Percentiles rank a stretch among this genome's conserved stretches.
Evolutionary conservation across 2,329 filamentous ascomycete genomes (phyloP).

Genomic region (Pezicula carpinea): DNA sequence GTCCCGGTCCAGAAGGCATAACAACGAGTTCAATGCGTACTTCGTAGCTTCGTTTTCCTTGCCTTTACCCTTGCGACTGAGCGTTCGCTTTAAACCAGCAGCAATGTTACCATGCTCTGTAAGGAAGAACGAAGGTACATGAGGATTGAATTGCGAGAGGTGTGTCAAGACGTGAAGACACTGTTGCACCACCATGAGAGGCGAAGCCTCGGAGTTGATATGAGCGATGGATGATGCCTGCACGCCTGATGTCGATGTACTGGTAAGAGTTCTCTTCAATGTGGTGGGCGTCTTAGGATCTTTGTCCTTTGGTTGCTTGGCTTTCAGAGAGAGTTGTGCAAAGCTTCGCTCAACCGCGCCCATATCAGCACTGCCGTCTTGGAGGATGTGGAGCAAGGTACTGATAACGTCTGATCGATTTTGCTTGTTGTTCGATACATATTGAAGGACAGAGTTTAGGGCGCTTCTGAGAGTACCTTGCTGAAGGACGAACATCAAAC

Average conservation of each 20-base stretch:
- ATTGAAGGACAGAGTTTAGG: conserved; percentile 81
- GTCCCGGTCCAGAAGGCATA: conserved; percentile 85
- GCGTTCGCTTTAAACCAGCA: conserved; percentile 69
- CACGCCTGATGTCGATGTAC: conserved; percentile 38
- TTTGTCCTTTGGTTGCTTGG: conserved; percentile 67
- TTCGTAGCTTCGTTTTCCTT: conserved; percentile 81
- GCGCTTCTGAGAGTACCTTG: conserved; percentile 80
- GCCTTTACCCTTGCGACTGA: conserved; percentile 79
- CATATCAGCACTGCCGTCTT: conserved; percentile 91
- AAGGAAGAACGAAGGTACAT: conserved; percentile 87
- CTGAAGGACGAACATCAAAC: conserved; percentile 97
- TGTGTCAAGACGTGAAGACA: conserved; percentile 83
- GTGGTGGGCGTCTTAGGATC: conserved; percentile 74
- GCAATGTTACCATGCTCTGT: conserved; percentile 80
- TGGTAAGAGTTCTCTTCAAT: conserved; percentile 70
- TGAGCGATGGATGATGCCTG: conserved; percentile 31
- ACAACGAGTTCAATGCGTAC: conserved; percentile 86
- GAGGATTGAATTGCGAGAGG: conserved; percentile 77
- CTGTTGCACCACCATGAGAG: conserved; percentile 92
- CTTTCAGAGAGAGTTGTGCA: conserved; percentile 83
- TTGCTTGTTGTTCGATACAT: conserved; percentile 94
- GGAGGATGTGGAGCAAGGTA: conserved; percentile 85
- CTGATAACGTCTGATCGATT: conserved; percentile 92
- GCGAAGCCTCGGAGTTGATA: conserved; percentile 82
- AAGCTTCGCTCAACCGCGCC: conserved; percentile 94